Conservation (phyloP, 257 asterid genomes). For the Rauvolfia tetraphylla region DNA sequence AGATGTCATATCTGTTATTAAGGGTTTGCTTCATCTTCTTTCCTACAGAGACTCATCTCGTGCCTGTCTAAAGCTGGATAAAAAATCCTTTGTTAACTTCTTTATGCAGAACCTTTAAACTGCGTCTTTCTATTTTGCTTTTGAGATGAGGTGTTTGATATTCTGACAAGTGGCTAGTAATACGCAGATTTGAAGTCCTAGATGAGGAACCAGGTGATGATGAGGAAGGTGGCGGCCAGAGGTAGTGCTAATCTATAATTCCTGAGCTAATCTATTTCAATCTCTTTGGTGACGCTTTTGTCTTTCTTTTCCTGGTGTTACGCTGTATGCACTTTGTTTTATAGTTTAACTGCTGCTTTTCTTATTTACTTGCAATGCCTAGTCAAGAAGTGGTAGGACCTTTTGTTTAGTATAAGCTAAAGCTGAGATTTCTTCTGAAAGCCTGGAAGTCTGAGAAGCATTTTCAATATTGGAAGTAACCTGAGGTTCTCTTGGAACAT, state of each 20-base stretch:
- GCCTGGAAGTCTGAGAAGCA: neutral
- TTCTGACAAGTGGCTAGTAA: conserved; percentile 1
- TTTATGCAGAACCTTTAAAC: neutral
- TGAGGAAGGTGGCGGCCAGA: conserved; percentile 90
- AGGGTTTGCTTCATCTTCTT: neutral
- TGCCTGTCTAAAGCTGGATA: neutral
- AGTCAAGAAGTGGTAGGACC: neutral
- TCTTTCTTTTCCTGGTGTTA: neutral
- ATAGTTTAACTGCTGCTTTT: neutral
- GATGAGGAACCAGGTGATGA: conserved; percentile 99
- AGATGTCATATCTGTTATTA: neutral
- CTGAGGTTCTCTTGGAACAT: neutral
- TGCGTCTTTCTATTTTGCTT: neutral
- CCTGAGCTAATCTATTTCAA: neutral
- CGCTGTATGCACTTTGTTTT: neutral
- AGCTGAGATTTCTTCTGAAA: neutral
- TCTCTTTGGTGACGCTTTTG: neutral
- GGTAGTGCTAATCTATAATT: conserved; percentile 32
- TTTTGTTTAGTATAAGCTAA: neutral
- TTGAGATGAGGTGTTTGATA: neutral
- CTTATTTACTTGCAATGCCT: neutral
- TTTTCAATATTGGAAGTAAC: neutral
- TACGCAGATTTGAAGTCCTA: conserved; percentile 77
- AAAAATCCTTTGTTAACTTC: neutral
- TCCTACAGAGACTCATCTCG: neutral